phyloP scores from a whole-genome alignment of 805 yeast species.

The Myxozyma geophila region DNA sequence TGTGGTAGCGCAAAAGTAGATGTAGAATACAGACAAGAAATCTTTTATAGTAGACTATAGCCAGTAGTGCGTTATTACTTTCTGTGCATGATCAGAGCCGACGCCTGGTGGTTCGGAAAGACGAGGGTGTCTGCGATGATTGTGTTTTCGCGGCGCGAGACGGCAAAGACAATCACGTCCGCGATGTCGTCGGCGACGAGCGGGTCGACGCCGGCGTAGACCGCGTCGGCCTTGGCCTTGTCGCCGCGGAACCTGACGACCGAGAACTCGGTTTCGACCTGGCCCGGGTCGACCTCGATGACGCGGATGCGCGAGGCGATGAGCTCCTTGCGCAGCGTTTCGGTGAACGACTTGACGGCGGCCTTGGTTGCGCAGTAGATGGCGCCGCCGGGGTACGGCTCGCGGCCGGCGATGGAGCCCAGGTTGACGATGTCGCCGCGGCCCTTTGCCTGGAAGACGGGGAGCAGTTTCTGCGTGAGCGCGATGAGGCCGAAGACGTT shows the following conservation, averaged over 20 bases:
- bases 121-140: slow-evolving; percentile 82
- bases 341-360: slow-evolving; percentile 61
- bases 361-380: slow-evolving; percentile 74
- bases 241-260: slow-evolving; percentile 58
- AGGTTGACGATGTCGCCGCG: slow-evolving; percentile 63
- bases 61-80: too few relatives aligned
- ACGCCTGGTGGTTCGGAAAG: slow-evolving; percentile 74
- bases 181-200: slow-evolving; percentile 74
- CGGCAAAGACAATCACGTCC: slow-evolving; percentile 68
- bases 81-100: slow-evolving; percentile 37
- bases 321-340: slow-evolving; percentile 70
- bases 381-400: slow-evolving; percentile 70
- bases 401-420: slow-evolving; percentile 74
- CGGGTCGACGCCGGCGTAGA: slow-evolving; percentile 71
- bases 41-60: too few relatives aligned
- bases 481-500: slow-evolving; percentile 86
- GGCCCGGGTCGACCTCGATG: slow-evolving; percentile 77
- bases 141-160: slow-evolving; percentile 69
- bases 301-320: slow-evolving; percentile 70
- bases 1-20: not conserved
- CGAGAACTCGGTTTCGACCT: slow-evolving; percentile 78
- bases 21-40: too few relatives aligned
- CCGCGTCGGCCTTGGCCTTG: slow-evolving; percentile 60
- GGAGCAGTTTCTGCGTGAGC: slow-evolving; percentile 78
- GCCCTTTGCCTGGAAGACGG: slow-evolving; percentile 71